Evolutionary conservation across 768 basidiomycete genomes (phyloP).

Genomic region (Neoboletus brunneissimus): DNA sequence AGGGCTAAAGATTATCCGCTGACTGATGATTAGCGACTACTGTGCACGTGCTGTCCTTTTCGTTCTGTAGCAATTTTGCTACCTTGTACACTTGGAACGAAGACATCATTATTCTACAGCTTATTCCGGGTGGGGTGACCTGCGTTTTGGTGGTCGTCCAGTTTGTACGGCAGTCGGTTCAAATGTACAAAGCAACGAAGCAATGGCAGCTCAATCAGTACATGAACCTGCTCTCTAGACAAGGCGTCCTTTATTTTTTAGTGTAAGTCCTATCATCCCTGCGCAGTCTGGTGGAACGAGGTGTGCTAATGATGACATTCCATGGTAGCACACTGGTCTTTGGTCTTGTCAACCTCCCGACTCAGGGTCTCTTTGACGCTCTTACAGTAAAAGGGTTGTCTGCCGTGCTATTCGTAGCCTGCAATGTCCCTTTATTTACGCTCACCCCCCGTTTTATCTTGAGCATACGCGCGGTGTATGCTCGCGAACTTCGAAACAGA

Average conservation of each 20-base stretch:
- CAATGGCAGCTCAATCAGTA: conserved; percentile 1
- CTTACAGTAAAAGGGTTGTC: neutral
- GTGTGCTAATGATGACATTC: neutral
- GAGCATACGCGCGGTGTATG: neutral
- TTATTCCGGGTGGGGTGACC: neutral
- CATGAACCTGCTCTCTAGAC: neutral
- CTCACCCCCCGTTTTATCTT: neutral
- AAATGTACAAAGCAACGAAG: neutral
- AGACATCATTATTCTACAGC: neutral
- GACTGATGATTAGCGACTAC: neutral
- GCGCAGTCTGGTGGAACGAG: neutral
- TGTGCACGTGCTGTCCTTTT: neutral
- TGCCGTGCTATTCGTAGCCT: neutral
- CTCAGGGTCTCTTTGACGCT: neutral
- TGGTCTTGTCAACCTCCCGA: neutral
- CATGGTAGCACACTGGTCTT: neutral
- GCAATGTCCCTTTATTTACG: neutral
- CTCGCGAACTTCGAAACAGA: neutral
- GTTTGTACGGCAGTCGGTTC: neutral
- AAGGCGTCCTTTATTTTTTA: neutral
- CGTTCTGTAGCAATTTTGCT: neutral
- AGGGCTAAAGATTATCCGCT: neutral
- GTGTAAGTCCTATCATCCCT: neutral
- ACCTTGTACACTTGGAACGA: neutral
- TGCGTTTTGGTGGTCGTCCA: neutral